Evolutionary conservation across 2,329 filamentous ascomycete genomes (phyloP), one percentile per base, ranked within the genome.

Genomic region (Colletotrichum gloeosporioides): DNA sequence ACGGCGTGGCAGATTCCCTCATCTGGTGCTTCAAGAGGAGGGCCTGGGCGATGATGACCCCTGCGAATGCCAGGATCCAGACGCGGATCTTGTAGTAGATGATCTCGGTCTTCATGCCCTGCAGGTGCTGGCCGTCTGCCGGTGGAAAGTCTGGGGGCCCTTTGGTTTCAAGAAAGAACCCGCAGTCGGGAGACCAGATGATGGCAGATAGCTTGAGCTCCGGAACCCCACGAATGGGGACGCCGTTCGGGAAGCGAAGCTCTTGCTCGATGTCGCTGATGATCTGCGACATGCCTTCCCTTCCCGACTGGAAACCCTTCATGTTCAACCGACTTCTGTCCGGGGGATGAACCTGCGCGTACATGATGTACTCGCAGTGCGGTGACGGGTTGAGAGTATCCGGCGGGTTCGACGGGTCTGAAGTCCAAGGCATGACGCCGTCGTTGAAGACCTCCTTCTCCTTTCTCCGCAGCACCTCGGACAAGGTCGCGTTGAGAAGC

Each of bases 321-420:
- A 84, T 80, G 69, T 83, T 80, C 27, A 87, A 77, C 25, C 83
- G 81, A 10, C 83, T 80, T 15, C 83, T 83, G 63, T 88, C 84
- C 5, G 90, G 84, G 3, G 92, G 91, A 77, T 94, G 90, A 55
- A 96, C 89, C 82, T 99, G 97, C 34, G 96, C 87, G 83, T 96
- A 99, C 71, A 98, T 87, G 66, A 99, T 87, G 81, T 95, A 95
- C 84, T 99, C 97, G 88, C 97, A 99, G 79, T 95, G 94, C 1
- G 95, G 95, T 39, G 90, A 85, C 22, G 92, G 90, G 75, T 90
- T 89, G 73, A 87, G 88, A 13, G 89, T 86, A 77, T 94, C 93
- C n/a, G 85, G 89, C 13, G 89, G 85, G 8, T 88, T 91, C 77
- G 94, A 91, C 4, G 92, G 86, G 70, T 92, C 91, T 3, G 95